These are phyloP conservation scores for Fraxinus quadrangulata DNA, from an alignment of 257 asterid species.

Conservation along the genomic window DNA sequence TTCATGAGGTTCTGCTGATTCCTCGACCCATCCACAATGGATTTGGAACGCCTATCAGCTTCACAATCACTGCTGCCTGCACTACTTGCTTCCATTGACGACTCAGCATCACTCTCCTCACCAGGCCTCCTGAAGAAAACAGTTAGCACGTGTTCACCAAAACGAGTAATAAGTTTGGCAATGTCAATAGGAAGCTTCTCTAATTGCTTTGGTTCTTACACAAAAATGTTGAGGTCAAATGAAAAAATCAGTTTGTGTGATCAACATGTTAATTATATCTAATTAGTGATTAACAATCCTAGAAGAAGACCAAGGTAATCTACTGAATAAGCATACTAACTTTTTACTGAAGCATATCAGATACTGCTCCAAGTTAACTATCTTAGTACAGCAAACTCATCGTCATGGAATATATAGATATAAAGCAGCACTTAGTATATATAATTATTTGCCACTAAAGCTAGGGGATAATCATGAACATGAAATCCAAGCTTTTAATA, in stretches of 20 bases:
- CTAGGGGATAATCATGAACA: neutral
- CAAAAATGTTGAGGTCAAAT: too few species aligned
- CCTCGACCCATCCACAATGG: conserved; percentile 30
- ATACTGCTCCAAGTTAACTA: neutral
- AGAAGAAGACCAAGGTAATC: too few species aligned
- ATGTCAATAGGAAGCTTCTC: too few species aligned
- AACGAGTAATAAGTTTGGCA: too few species aligned
- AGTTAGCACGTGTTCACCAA: neutral
- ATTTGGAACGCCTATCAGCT: conserved; percentile 37
- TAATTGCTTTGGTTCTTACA: too few species aligned
- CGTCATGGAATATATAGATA: neutral
- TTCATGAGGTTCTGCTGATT: conserved; percentile 27
- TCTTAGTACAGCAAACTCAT: neutral
- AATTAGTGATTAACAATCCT: too few species aligned
- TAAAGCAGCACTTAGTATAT: neutral
- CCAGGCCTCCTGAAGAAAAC: conserved; percentile 34
- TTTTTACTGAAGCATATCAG: neutral
- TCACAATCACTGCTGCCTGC: conserved; percentile 47
- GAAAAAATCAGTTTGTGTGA: too few species aligned
- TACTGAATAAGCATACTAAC: neutral
- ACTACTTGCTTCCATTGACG: conserved; percentile 40
- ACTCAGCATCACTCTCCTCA: conserved; percentile 45
- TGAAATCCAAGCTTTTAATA: neutral
- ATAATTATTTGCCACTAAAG: neutral
- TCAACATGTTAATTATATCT: too few species aligned